Evolutionary conservation across 176 grass and related monocot species (phyloP), one percentile per base, ranked within the genome.

Genomic region (Luzula sylvatica): DNA sequence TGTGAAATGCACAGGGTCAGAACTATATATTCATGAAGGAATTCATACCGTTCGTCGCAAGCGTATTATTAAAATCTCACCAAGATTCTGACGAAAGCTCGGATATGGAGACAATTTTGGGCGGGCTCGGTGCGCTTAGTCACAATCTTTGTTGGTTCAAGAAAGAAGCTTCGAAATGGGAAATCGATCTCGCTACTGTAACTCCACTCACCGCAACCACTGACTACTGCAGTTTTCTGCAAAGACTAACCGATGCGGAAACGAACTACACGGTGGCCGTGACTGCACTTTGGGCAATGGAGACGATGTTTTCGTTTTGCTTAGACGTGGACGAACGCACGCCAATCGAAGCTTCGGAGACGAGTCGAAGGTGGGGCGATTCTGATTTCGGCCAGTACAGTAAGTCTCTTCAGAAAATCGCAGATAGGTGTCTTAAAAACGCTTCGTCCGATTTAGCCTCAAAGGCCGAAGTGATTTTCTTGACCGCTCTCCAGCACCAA

Each of bases 121-220:
- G 79, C 42, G 88, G 78, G 23, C 17, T 83, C 39, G 65, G 78
- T 58, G 71, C 72, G 67, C 23, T 94, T 11, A 83, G 58, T 29
- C 75, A 87, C 72, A 78, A 94, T 58, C 66, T 88, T 5, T 79
- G 72, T 29, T 87, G 88, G 82, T 87, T 94, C 74, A 76, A 67
- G 38, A 87, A 63, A 7, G 88, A 87, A 83, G 78, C 78, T 71
- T 74, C 50, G 23, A 82, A 75, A 69, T 95, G 89, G 90, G 47
- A 53, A 28, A 44, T 82, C 18, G 35, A 88, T 56, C 73, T 88
- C 55, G 38, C 53, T 43, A 66, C 44, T 44, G 57, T 79, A 61
- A 45, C 77, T 32, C 80, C 79, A 53, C 58, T 86, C 18, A 58
- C 68, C 40, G 72, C 73, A 23, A 95, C 85, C 78, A 25, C 57